Evolutionary conservation across 1,284 basidiomycete genomes (phyloP).

Genomic region (Apiotrichum sp.): DNA sequence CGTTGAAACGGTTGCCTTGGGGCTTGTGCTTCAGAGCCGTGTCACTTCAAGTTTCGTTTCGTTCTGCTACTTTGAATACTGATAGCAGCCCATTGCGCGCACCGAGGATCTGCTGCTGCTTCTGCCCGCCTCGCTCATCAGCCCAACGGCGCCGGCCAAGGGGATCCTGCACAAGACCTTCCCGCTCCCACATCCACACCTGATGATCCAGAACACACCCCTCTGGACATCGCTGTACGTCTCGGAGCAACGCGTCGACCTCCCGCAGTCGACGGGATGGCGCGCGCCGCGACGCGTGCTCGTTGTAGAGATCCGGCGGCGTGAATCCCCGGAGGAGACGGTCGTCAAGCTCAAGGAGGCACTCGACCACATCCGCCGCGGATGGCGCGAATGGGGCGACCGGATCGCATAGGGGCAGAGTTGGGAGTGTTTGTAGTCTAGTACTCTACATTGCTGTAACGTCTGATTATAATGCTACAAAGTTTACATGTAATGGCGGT

Average conservation of each 20-base stretch:
- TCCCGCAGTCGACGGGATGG: background rate
- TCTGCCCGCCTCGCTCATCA: conserved; percentile 23
- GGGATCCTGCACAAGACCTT: conserved; percentile 2
- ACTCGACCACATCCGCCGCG: conserved; percentile 27
- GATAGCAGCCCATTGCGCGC: conserved; percentile 29
- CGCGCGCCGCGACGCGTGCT: conserved; percentile 15
- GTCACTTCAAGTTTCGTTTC: background rate
- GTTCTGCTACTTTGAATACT: background rate
- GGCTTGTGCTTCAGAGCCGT: background rate
- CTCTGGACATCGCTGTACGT: conserved; percentile 32
- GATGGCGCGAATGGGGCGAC: conserved; percentile 30
- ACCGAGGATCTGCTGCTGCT: conserved; percentile 36
- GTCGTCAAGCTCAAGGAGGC: conserved; percentile 24
- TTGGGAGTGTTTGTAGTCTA: background rate
- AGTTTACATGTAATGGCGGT: background rate
- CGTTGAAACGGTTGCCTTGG: too few relatives aligned
- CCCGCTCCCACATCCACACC: conserved; percentile 29
- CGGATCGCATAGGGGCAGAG: conserved; percentile 1
- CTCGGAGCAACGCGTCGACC: conserved; percentile 15
- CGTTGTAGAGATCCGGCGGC: conserved; percentile 32
- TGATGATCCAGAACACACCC: conserved; percentile 29
- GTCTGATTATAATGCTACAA: background rate
- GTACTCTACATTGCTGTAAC: background rate
- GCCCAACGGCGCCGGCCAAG: background rate
- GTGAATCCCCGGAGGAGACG: conserved; percentile 22